Conservation (phyloP, 805 yeast genomes). For the Ogataea siamensis region DNA sequence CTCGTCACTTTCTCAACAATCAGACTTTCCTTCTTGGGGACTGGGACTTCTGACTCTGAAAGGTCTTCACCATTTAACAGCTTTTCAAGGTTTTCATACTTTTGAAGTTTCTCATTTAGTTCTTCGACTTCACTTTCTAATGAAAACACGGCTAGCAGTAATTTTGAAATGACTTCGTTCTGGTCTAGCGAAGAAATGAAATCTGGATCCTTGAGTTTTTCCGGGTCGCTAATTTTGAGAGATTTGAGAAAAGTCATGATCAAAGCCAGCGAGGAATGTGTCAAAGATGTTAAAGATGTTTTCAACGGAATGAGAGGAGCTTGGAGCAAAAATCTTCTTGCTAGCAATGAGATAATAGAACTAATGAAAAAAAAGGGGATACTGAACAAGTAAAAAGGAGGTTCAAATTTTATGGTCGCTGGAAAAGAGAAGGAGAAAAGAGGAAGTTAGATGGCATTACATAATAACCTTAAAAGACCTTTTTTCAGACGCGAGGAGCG, state of each 20-base stretch:
- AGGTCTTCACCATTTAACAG: constrained; percentile 22
- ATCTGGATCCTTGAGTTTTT: constrained; percentile 19
- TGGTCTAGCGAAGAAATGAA: constrained; percentile 21
- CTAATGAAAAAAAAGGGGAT: constrained; percentile 9
- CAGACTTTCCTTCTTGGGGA: constrained; percentile 9
- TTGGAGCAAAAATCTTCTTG: not conserved
- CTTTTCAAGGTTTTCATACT: constrained; percentile 21
- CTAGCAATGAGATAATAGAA: not conserved
- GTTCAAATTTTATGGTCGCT: constrained; percentile 11
- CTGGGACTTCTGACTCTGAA: constrained; percentile 1
- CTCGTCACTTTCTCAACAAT: constrained; percentile 21
- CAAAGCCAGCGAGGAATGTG: not conserved
- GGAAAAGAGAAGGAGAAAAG: not conserved
- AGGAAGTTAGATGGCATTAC: too few species aligned
- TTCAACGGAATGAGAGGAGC: not conserved
- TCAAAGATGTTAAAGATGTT: not conserved
- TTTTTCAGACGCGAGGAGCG: too few species aligned
- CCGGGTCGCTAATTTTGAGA: constrained; percentile 23
- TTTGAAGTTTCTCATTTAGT: constrained; percentile 18
- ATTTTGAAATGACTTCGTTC: constrained; percentile 24
- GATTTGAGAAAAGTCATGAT: constrained; percentile 22
- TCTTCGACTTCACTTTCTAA: constrained; percentile 21
- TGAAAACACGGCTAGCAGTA: constrained; percentile 19
- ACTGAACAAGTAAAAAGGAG: constrained; percentile 10
- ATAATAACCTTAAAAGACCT: too few species aligned